These are phyloP conservation scores for Tieghemiomyces parasiticus DNA, from an alignment of 192 early-diverging fungal species.

Conservation along the genomic window DNA sequence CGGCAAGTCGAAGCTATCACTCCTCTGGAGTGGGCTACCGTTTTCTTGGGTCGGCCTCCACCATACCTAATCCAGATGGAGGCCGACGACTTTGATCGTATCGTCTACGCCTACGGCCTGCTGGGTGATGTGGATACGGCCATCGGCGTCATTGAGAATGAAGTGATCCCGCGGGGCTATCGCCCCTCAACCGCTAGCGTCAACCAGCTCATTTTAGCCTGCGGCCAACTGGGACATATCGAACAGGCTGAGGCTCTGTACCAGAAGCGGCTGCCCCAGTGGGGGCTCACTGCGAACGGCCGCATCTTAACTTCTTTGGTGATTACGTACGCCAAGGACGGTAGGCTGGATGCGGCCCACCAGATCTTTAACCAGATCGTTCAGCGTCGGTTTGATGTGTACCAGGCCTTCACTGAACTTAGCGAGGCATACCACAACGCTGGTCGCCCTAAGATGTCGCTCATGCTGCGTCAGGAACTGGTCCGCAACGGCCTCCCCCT, in stretches of 20 bases:
- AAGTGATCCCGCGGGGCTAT: not conserved
- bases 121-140: not conserved
- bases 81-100: not conserved
- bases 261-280: not conserved
- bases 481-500: too few relatives aligned
- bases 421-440: too few relatives aligned
- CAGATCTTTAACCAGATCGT: not conserved
- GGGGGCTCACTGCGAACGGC: not conserved
- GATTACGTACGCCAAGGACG: not conserved
- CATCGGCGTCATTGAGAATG: not conserved
- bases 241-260: not conserved
- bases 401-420: slow-evolving; percentile 7
- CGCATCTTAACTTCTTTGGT: not conserved
- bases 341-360: not conserved
- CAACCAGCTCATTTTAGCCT: not conserved
- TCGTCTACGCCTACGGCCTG: not conserved
- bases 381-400: not conserved
- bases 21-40: not conserved
- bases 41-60: not conserved
- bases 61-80: not conserved
- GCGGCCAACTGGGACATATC: not conserved
- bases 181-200: not conserved
- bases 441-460: too few relatives aligned
- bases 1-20: not conserved
- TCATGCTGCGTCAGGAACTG: too few relatives aligned